Base-by-base conservation (phyloP, 768 basidiomycete genomes). In the Clitopilus passeckerianus region DNA sequence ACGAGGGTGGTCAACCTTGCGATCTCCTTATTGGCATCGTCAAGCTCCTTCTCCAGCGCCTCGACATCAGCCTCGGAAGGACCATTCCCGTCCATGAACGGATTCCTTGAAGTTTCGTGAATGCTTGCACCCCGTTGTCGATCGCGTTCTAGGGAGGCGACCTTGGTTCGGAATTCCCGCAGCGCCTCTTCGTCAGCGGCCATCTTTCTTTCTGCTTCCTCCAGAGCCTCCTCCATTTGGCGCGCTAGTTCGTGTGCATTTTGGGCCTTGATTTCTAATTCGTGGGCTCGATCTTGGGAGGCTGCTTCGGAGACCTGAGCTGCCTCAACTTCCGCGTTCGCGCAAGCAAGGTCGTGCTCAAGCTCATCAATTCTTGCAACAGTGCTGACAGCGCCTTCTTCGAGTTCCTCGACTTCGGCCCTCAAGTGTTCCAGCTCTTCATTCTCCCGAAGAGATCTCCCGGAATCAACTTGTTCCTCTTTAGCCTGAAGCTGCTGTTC, bases 141-240 rank as follows among this genome's bases (percentile, higher is more conserved):
- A 58, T 86, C 87, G 41, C 87, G 83, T 65, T 91, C 86, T 43
- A 88, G 68, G 6, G 79, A 71, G 5, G 74, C 63, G 18, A 90
- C 54, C 61, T 78, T 86, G 56, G 74, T 71, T 59, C 78, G 79
- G 57, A 91, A 72, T 1, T 80, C 71, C 1, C 77, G 72, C 33
- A 87, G 64, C 44, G 73, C 77, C 16, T 82, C 81, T 56, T 83
- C 84, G 63, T 90, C 89, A 0, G 78, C 75, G 27, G 73, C 68
- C 81, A 90, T 89, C 72, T 86, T 87, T 67, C 78, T 77, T 70
- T 93, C 89, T 0, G 86, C 85, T 6, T 85, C 89, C 55, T 89
- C 84, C 56, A 94, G 71, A 0, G 90, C 92, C 1, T 87, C 83
- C 63, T 93, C 87, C 79, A 91, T 77, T 68, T 92, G 89, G 46